A percentile compares a stretch with the other conserved stretches of the same genome.
Conservation (phyloP, 164 flowering plant genomes). For the Malania oleifera region DNA sequence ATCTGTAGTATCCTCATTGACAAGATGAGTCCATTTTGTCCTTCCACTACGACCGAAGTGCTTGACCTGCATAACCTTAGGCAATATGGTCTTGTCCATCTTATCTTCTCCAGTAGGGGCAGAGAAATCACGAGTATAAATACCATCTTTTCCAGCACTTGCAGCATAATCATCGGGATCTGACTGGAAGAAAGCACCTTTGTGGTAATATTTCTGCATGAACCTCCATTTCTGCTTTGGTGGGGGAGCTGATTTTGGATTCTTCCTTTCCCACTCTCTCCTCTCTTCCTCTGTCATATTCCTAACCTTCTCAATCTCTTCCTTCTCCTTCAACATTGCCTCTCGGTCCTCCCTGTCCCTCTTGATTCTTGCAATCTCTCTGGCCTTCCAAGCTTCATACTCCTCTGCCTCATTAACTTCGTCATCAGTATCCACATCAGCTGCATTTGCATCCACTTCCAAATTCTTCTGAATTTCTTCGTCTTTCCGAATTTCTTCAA, state of each 20-base stretch:
- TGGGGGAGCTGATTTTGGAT: constrained; percentile 53
- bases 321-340: constrained; percentile 75
- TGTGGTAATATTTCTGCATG: constrained; percentile 95
- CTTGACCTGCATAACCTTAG: constrained; percentile 94
- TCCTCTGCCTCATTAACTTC: constrained; percentile 92
- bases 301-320: constrained; percentile 85
- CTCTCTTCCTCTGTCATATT: constrained; percentile 92
- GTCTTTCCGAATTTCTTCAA: constrained; percentile 68
- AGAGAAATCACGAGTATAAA: constrained; percentile 71
- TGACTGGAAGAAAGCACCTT: constrained; percentile 88
- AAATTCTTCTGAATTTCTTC: constrained; percentile 64
- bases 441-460: constrained; percentile 61
- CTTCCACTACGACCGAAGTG: constrained; percentile 98
- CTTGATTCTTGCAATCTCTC: constrained; percentile 90
- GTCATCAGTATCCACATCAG: constrained; percentile 86
- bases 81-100: constrained; percentile 79
- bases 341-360: constrained; percentile 83
- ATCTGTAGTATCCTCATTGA: constrained; percentile 92
- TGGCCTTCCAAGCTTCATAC: constrained; percentile 82
- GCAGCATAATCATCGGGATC: constrained; percentile 51
- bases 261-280: constrained; percentile 91
- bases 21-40: constrained; percentile 96
- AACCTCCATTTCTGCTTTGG: constrained; percentile 86
- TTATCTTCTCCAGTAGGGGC: constrained; percentile 91
- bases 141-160: constrained; percentile 47